These are phyloP conservation scores for Coemansia sp. DNA, from an alignment of 192 early-diverging fungal species.

Conservation along the genomic window DNA sequence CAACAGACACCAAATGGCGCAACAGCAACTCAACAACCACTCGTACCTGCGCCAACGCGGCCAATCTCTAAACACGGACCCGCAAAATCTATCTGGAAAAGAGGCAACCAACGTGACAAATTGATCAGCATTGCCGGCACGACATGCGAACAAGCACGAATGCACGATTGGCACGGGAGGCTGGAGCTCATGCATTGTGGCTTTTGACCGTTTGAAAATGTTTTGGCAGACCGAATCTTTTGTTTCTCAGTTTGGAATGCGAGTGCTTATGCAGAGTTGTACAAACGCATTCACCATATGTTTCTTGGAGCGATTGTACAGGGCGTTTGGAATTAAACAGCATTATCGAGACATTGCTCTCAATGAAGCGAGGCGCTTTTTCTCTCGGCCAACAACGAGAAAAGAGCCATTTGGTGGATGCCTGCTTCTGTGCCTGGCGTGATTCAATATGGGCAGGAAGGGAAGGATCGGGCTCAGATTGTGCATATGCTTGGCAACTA, in stretches of 20 bases:
- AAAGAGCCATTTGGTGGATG: too few relatives aligned
- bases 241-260: not conserved
- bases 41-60: not conserved
- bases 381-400: too few relatives aligned
- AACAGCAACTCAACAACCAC: not conserved
- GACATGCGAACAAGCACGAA: not conserved
- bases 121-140: conserved; percentile 6
- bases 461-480: too few relatives aligned
- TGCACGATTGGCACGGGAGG: conserved; percentile 2
- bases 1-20: not conserved
- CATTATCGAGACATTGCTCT: too few relatives aligned
- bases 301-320: too few relatives aligned
- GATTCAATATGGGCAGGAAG: too few relatives aligned
- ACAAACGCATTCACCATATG: not conserved
- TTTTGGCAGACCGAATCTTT: not conserved
- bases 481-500: too few relatives aligned
- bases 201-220: not conserved
- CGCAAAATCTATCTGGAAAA: not conserved
- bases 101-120: conserved; percentile 1
- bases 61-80: not conserved
- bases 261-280: too few relatives aligned
- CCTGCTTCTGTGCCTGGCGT: too few relatives aligned
- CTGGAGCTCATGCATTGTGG: not conserved
- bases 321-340: too few relatives aligned
- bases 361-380: too few relatives aligned